Base-by-base conservation (phyloP, 2,329 filamentous ascomycete species). In the Sarocladiaceae sp. region DNA sequence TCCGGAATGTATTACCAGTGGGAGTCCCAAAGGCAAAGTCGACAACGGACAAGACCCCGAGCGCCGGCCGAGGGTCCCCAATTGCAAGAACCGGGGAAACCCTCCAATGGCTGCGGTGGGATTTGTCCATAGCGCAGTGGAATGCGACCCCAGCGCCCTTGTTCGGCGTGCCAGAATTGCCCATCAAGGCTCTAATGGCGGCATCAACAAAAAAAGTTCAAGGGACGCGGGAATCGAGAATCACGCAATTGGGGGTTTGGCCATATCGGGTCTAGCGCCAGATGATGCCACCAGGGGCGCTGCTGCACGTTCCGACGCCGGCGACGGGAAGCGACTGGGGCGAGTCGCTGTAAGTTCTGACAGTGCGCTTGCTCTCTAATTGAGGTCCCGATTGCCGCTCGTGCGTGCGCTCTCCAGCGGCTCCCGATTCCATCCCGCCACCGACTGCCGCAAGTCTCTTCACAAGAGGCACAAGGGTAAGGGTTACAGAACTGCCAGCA, bases 241-340 rank as follows among this genome's bases (percentile, higher is more conserved):
- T 48, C 44, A 48, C 44, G 44, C 44, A 48, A 48, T 48, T 48
- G 44, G 26, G n/a, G 25, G 25, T 48, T 33, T 48, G 17, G 26
- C 44, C 28, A 20, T n/a, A 48, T 31, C 12, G 25, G 44, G 44
- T 5, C 28, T 48, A 48, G 44, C 4, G 5, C 44, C 26, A 22
- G 44, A 33, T 48, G 44, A 33, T 48, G 44, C 44, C 44, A 48
- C 44, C 44, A 48, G 44, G 44, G 44, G 40, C 23, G 7, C n/a
- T 31, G 22, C 26, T 48, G 26, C 26, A 48, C 10, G 40, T 44
- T 44, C 40, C 40, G 40, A 44, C 40, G 40, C 40, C 40, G 40
- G 40, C 13, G 40, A 17, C 40, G 40, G 40, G 40, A 44, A 26
- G 22, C 12, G 28, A 20, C 7, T 44, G 40, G 40, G 28, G 40